These are phyloP conservation scores for Rhododendron molle DNA, from an alignment of 148 eudicot species.

Conservation along the genomic window DNA sequence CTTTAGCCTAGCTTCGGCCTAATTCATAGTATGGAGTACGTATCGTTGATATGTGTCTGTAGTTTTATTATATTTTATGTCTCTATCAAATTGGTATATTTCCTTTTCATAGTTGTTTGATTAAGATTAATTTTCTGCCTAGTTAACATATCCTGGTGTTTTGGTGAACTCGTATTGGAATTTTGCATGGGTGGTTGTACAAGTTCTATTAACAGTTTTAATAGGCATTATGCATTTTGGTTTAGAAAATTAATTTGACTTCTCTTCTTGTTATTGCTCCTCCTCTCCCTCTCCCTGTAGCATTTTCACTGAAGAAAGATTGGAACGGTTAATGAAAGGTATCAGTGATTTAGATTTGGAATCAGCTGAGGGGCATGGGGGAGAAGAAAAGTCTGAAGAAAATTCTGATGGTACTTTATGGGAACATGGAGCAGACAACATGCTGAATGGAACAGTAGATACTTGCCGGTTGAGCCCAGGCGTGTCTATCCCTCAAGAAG, in stretches of 20 bases:
- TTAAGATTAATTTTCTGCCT: not conserved
- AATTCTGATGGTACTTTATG: slow-evolving; percentile 16
- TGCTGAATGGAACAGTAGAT: slow-evolving; percentile 35
- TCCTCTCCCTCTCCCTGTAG: slow-evolving; percentile 31
- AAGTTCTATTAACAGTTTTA: not conserved
- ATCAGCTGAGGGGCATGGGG: slow-evolving; percentile 26
- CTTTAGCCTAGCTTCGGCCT: not conserved
- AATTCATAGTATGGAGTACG: not conserved
- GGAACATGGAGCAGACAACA: slow-evolving; percentile 29
- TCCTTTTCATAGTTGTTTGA: not conserved
- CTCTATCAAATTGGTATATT: not conserved
- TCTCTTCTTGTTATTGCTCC: slow-evolving; percentile 2
- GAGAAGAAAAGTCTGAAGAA: slow-evolving; percentile 43
- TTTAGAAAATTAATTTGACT: not conserved
- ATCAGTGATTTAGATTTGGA: slow-evolving; percentile 47
- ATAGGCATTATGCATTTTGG: not conserved
- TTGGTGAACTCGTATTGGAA: not conserved
- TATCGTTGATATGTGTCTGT: not conserved
- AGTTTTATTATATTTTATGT: not conserved
- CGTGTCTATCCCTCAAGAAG: slow-evolving; percentile 30
- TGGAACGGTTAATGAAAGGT: slow-evolving; percentile 70
- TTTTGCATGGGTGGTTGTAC: not conserved
- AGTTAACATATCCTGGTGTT: not conserved
- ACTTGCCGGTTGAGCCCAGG: slow-evolving; percentile 35
- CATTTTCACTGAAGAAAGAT: slow-evolving; percentile 83